Evolutionary conservation across 2,329 filamentous ascomycete species (phyloP), one percentile per base, ranked within the genome.

Genomic region (Epichloe hybrida): DNA sequence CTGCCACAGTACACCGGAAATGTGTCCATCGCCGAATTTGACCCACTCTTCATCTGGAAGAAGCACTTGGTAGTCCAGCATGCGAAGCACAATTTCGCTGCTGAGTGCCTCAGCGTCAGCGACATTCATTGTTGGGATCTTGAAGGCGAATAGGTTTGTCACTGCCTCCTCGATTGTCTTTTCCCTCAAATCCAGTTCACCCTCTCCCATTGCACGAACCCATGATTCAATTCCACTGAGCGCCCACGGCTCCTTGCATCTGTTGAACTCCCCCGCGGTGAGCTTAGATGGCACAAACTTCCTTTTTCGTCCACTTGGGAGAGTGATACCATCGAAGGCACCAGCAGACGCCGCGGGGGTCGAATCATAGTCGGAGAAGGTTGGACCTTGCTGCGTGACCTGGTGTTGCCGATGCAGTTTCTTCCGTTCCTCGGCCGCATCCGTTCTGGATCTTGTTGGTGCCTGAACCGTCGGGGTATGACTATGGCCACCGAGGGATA

Each of bases 81-180:
- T 93, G 45, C 83, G 79, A 50, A 81, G 74, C 2, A 95, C 82
- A 0, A 95, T 86, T 40, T 80, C 81, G 52, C 80, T 78, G 54
- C 87, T 88, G 48, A 98, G 73, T 1, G 83, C 84, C 64, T 98
- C 93, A 0, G 93, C 93, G 72, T 98, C 94, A 5, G 91, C 90
- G 41, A 93, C 91, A 59, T 98, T 97, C 88, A 98, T 96, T 0
- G 89, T 98, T 0, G 93, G 90, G 0, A 98, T 89, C 66, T 96
- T 97, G 68, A 87, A 80, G 2, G 88, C 95, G 65, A 98, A 97
- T 6, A 98, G 73, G 34, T 83, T 86, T 41, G 95, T 83, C 41
- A 98, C 75, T 2, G 88, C 90, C 58, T 97, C 90, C 52, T 88
- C 84, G 48, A 98, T 82, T 2, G 86, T 83, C 61, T 88, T 86